Conservation (phyloP, 1,284 basidiomycete genomes). For the Somion occarium region DNA sequence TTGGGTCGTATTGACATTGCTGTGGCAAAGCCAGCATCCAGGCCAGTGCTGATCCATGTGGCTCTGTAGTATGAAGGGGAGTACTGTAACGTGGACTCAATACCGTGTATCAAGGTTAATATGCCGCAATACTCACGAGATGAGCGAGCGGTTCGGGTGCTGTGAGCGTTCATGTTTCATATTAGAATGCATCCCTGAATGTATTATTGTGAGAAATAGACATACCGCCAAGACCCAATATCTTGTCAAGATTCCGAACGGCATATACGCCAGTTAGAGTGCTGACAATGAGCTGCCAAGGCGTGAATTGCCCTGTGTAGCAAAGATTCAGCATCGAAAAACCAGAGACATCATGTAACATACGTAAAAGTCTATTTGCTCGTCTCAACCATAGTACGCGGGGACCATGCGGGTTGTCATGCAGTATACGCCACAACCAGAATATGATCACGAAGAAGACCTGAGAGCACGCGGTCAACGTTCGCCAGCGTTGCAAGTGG, state of each 20-base stretch:
- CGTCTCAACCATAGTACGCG: slow-evolving; percentile 57
- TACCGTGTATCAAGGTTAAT: too few species aligned
- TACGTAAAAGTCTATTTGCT: slow-evolving; percentile 59
- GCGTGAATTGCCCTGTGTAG: slow-evolving; percentile 74
- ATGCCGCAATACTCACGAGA: slow-evolving; percentile 49
- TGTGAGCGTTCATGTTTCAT: slow-evolving; percentile 25
- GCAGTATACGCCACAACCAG: slow-evolving; percentile 79
- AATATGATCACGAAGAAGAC: slow-evolving; percentile 86
- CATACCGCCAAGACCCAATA: slow-evolving; percentile 81
- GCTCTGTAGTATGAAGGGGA: slow-evolving; percentile 92
- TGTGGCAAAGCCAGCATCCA: slow-evolving; percentile 97
- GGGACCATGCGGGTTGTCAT: slow-evolving; percentile 67
- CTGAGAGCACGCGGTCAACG: slow-evolving; percentile 31
- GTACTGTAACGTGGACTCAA: slow-evolving; percentile 49
- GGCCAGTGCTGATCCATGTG: slow-evolving; percentile 91
- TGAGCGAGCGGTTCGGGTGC: slow-evolving; percentile 92
- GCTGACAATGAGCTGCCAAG: slow-evolving; percentile 90
- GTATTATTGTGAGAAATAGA: slow-evolving; percentile 9
- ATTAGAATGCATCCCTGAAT: neutral
- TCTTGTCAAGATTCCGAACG: slow-evolving; percentile 80
- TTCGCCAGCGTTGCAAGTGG: neutral
- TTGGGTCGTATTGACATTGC: slow-evolving; percentile 92
- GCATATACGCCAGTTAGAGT: slow-evolving; percentile 86
- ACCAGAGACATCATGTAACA: slow-evolving; percentile 20
- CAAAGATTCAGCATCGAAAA: neutral